phyloP scores from a whole-genome alignment of 257 asterid species.

The Dorcoceras hygrometricum region DNA sequence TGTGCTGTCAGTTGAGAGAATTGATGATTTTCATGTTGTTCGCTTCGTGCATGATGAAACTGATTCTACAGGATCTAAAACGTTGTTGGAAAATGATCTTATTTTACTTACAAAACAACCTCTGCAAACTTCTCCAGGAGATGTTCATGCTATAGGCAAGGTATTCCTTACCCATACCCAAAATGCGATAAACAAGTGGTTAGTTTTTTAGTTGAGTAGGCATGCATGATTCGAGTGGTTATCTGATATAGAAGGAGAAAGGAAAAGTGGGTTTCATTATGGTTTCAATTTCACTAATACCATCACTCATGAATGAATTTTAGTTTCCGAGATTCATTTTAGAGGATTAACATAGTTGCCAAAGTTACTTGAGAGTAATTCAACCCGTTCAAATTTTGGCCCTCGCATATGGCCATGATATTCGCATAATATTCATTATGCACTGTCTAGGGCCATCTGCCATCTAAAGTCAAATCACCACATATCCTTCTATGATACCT shows the following conservation, averaged over 20 bases:
- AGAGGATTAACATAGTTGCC: slow-evolving; percentile 18
- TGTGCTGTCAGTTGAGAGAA: slow-evolving; percentile 83
- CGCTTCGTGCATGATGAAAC: slow-evolving; percentile 81
- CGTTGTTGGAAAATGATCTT: slow-evolving; percentile 80
- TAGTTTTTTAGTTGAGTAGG: slow-evolving; percentile 21
- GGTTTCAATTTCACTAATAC: slow-evolving; percentile 16
- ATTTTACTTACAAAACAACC: slow-evolving; percentile 79
- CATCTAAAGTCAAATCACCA: not conserved
- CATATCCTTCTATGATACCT: not conserved
- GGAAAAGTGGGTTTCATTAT: not conserved
- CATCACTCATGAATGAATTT: too few species aligned
- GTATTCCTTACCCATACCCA: slow-evolving; percentile 35
- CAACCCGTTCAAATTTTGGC: not conserved
- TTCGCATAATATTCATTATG: not conserved
- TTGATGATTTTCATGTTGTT: slow-evolving; percentile 86
- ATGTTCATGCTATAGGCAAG: slow-evolving; percentile 88
- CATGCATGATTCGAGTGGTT: slow-evolving; percentile 23
- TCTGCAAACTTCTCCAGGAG: slow-evolving; percentile 44
- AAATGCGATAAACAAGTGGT: slow-evolving; percentile 21
- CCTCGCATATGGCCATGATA: not conserved
- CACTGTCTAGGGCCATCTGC: slow-evolving; percentile 11
- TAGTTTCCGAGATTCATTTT: not conserved
- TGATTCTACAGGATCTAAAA: slow-evolving; percentile 49
- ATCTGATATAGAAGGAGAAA: slow-evolving; percentile 13
- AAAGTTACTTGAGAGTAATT: slow-evolving; percentile 18